Conservation (phyloP, 108 stramenopile species). For the Cyclotella kingstonii region DNA sequence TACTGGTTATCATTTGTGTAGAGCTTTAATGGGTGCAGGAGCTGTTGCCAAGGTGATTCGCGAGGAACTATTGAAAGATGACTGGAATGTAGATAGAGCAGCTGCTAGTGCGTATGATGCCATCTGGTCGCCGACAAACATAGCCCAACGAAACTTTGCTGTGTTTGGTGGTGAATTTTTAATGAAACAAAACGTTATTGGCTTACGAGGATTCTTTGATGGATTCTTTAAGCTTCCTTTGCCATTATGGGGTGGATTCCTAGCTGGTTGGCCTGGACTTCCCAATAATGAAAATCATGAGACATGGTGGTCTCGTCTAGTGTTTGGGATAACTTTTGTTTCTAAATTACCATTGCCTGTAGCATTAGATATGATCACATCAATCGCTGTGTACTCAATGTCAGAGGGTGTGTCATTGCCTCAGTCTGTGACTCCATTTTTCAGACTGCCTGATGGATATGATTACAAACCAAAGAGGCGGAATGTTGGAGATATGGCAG, state of each 20-base stretch:
- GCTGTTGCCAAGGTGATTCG: slow-evolving; percentile 74
- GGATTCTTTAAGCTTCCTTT: slow-evolving; percentile 90
- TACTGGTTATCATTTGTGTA: slow-evolving; percentile 90
- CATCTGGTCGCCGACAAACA: slow-evolving; percentile 85
- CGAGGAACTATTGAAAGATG: slow-evolving; percentile 25
- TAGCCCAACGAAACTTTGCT: slow-evolving; percentile 91
- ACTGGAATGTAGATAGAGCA: slow-evolving; percentile 68
- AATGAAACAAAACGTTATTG: slow-evolving; percentile 90
- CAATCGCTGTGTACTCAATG: slow-evolving; percentile 60
- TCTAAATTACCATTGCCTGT: slow-evolving; percentile 67
- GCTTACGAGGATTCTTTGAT: slow-evolving; percentile 93
- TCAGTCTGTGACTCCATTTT: slow-evolving; percentile 82
- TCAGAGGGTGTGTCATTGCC: slow-evolving; percentile 52
- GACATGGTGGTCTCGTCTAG: slow-evolving; percentile 75
- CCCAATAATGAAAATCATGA: slow-evolving; percentile 92
- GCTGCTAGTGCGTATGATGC: slow-evolving; percentile 86
- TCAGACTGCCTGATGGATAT: slow-evolving; percentile 67
- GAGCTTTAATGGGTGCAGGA: slow-evolving; percentile 71
- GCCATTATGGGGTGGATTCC: slow-evolving; percentile 91
- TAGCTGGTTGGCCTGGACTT: slow-evolving; percentile 93
- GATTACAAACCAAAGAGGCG: slow-evolving; percentile 57
- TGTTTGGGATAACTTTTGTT: slow-evolving; percentile 87
- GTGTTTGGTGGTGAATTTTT: slow-evolving; percentile 96
- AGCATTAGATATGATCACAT: slow-evolving; percentile 63
- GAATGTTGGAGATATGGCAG: slow-evolving; percentile 54